Conservation (phyloP, 2,329 filamentous ascomycete species). For the Metarhizium brunneum region DNA sequence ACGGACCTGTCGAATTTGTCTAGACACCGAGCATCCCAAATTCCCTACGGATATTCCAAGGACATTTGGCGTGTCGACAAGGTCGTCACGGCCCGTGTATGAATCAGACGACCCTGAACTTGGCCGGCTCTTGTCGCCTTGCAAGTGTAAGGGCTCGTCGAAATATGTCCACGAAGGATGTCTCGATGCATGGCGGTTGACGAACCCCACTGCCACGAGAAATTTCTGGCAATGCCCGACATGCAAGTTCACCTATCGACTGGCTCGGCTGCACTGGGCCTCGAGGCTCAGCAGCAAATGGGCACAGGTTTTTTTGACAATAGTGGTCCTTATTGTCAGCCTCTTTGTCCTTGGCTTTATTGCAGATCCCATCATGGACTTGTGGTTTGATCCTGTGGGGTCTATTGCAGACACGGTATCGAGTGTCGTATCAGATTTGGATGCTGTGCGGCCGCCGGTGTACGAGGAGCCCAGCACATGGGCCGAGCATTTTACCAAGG, state of each 20-base stretch:
- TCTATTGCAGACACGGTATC: constrained; percentile 46
- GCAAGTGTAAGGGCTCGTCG: constrained; percentile 86
- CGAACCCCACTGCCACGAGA: constrained; percentile 53
- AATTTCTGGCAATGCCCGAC: constrained; percentile 86
- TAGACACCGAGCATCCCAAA: constrained; percentile 54
- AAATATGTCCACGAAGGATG: constrained; percentile 93
- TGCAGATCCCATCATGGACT: constrained; percentile 82
- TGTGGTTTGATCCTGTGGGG: constrained; percentile 73
- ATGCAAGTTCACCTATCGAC: constrained; percentile 72
- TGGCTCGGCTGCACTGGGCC: constrained; percentile 70
- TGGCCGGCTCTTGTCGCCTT: constrained; percentile 77
- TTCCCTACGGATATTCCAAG: constrained; percentile 27
- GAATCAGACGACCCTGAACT: constrained; percentile 63
- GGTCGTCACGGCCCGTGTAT: constrained; percentile 42
- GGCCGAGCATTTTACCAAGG: constrained; percentile 80
- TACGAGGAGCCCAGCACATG: constrained; percentile 53
- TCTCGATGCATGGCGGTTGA: constrained; percentile 70
- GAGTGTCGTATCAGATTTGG: constrained; percentile 31
- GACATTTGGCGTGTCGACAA: constrained; percentile 22
- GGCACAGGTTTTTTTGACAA: constrained; percentile 61
- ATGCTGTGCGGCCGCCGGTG: constrained; percentile 23
- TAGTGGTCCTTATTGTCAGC: constrained; percentile 58
- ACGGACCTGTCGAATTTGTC: constrained; percentile 80
- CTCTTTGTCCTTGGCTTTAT: constrained; percentile 84
- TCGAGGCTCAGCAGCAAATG: constrained; percentile 57